Base-by-base conservation (phyloP, 2,329 filamentous ascomycete species). In the Knufia fluminis region DNA sequence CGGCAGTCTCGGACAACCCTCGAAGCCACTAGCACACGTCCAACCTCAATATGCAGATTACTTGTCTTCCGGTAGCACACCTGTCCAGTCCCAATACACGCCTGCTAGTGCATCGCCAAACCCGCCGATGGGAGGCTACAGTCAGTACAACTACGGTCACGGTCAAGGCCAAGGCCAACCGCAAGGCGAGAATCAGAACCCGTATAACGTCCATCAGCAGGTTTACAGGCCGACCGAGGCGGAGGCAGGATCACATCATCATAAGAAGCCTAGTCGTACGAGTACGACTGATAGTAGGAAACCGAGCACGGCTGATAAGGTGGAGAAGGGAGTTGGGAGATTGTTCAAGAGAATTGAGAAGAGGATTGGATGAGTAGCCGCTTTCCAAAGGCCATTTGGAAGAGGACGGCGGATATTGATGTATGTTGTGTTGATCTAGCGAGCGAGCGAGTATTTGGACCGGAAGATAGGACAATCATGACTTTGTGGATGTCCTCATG, bases 291-390 rank as follows among this genome's bases (percentile, higher is more conserved):
- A 46, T 55, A 63, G 43, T 59, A 62, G 6, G 32, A 53, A 57
- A 45, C 26, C 56, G 33, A 62, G 69, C 22, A 61, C 60, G 32
- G 63, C 65, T 10, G 60, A 62, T 14, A 64, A 62, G 43, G 55
- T 71, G 45, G 70, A 72, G 52, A 68, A 64, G 53, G 62, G 66
- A 3, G 65, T 71, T 17, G 71, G 71, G 51, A 62, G 65, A 23
- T 69, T 71, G 41, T 61, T 72, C 46, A 72, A 69, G 62, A 70
- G 65, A 55, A 56, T 72, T 44, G 70, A 72, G 57, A 72, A 70
- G 59, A 67, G 61, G 2, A 52, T 59, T 42, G 55, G 55, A 20
- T 46, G 43, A 46, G 31, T 12, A 32, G n/a, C n/a, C n/a, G n/a
- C n/a, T n/a, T n/a, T n/a, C n/a, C n/a, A n/a, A n/a, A n/a, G n/a